A percentile compares a stretch with the other conserved stretches of the same genome.
Conservation (phyloP, 257 asterid species). For the Forsythia suspensa region DNA sequence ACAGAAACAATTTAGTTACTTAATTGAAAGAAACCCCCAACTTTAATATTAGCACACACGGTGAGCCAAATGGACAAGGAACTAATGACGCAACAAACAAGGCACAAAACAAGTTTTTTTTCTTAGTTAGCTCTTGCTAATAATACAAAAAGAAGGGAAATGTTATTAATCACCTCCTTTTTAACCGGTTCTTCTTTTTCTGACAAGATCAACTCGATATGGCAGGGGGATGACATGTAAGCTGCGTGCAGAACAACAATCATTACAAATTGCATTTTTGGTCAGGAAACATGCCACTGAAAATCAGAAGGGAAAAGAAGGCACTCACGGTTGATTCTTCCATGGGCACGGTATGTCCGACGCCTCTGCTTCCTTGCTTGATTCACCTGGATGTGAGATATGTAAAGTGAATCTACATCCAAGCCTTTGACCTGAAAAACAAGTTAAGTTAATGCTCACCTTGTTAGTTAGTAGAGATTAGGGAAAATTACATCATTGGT, state of each 20-base stretch:
- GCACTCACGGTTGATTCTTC: not conserved
- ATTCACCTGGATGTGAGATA: slow-evolving; percentile 12
- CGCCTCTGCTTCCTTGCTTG: slow-evolving; percentile 4
- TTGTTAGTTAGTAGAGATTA: not conserved
- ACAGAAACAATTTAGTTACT: not conserved
- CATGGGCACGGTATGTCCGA: slow-evolving; percentile 2
- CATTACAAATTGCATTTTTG: not conserved
- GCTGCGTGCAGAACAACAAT: slow-evolving; percentile 24
- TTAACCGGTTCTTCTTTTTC: slow-evolving; percentile 73
- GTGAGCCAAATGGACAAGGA: not conserved
- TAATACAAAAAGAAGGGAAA: not conserved
- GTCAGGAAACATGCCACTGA: not conserved
- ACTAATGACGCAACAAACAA: not conserved
- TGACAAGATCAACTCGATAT: slow-evolving; percentile 61
- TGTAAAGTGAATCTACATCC: slow-evolving; percentile 14
- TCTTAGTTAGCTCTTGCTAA: not conserved
- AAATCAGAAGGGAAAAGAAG: not conserved
- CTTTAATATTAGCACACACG: not conserved
- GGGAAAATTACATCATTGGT: not conserved
- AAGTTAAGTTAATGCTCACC: not conserved
- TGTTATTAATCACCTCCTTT: slow-evolving; percentile 45
- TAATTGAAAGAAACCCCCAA: not conserved
- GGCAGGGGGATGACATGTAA: slow-evolving; percentile 80
- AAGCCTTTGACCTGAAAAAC: slow-evolving; percentile 18
- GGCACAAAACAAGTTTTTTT: too few species aligned